Evolutionary conservation across 495 filamentous ascomycete species (phyloP), one percentile per base, ranked within the genome.

Genomic region (Hypoxylon rickii): DNA sequence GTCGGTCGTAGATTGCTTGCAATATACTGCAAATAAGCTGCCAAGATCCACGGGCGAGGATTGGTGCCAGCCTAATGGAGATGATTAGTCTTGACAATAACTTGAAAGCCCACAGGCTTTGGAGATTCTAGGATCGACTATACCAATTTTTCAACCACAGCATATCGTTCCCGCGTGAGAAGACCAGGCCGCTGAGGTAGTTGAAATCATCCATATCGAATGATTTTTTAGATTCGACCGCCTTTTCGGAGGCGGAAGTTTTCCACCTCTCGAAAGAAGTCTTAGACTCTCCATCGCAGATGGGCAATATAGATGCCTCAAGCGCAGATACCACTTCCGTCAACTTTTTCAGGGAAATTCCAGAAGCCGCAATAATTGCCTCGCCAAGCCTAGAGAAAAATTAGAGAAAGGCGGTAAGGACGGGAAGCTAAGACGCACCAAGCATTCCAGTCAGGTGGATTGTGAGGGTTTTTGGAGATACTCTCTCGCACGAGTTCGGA

Each of bases 221-320:
- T 29, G 5, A 4, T 0, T 0, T 1, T 18, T 39, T 51, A 2
- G n/a, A 26, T 7, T 39, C 24, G 8, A 58, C 18, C 41, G 34
- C 13, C 15, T 34, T 44, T 12, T 34, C 12, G 2, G 7, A 0
- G 10, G 45, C n/a, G 6, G 39, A 8, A 7, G 3, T 13, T 16
- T 18, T 51, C 54, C 54, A 58, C 3, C 8, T 16, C 18, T 51
- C 6, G n/a, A 51, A 51, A 1, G 54, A 58, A 22, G 21, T 16
- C 32, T 45, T n/a, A 51, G 17, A 34, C 40, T n/a, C 1, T 51
- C 24, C 19, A 19, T 5, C 34, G 50, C 21, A 10, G 44, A 10
- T 8, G 40, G 7, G 3, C 16, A 32, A 7, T 58, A 32, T 6
- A 58, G 10, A 0, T 6, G 12, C 13, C 13, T 4, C 17, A 51